Base-by-base conservation (phyloP, 2,329 filamentous ascomycete species). In the Fusarium dimerum region DNA sequence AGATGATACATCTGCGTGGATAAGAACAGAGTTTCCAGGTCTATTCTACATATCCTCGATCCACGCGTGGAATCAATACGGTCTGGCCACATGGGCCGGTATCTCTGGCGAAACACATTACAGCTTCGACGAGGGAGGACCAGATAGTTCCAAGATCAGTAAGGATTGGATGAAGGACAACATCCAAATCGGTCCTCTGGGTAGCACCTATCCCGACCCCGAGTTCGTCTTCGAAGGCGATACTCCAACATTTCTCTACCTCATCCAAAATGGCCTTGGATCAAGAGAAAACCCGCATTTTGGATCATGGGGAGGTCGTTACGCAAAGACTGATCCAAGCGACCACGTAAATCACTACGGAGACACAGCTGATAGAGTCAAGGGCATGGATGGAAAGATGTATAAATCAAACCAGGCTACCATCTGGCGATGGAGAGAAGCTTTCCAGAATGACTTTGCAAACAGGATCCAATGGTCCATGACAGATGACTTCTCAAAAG, bases 21-120 rank as follows among this genome's bases (percentile, higher is more conserved):
- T 85, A 29, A 75, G 81, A 11, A 66, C 69, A 39, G 73, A 72
- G 7, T 84, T 76, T 52, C 79, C 82, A 0, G 74, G 78, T 20
- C 60, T 84, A 2, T 78, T 81, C 57, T 84, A 82, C 63, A 81
- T 85, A 47, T 71, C 68, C 9, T 80, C 77, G 0, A 64, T 83
- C 2, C 82, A 84, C 59, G 79, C 73, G 9, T 84, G 76, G 74
- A 79, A 78, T 57, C 71, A 78, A 47, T 85, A 84, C 54, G 72
- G 71, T 2, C 57, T 75, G 32, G 81, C 81, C 0, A 68, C 80
- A 0, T 84, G 82, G 81, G 73, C 70, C 2, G 81, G 81, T 2
- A 85, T 85, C 32, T 78, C 63, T 17, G 75, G 79, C 50, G 64
- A 73, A 34, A 44, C 50, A 9, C 51, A 52, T 26, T 52, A 54